These are phyloP conservation scores for Perkinsela sp. DNA, from an alignment of 208 protist species.

Conservation along the genomic window DNA sequence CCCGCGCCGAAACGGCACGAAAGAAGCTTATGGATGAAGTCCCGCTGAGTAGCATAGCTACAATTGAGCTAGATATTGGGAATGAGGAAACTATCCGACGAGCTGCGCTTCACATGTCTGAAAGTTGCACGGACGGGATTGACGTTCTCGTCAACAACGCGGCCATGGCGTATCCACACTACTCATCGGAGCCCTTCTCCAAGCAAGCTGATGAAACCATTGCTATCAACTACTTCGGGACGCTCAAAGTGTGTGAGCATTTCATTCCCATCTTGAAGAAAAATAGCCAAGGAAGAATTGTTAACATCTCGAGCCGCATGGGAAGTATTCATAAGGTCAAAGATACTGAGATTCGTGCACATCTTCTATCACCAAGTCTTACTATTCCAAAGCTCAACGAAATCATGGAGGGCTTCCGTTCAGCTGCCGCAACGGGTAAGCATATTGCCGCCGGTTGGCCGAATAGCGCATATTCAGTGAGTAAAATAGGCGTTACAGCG, in stretches of 20 bases:
- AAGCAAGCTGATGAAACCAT: conserved; percentile 8
- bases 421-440: conserved; percentile 4
- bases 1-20: conserved; percentile 4
- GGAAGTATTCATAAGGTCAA: conserved; percentile 7
- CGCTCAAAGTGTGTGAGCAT: conserved; percentile 6
- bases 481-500: conserved; percentile 12
- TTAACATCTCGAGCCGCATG: conserved; percentile 9
- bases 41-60: not conserved
- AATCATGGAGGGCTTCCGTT: conserved; percentile 9
- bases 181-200: conserved; percentile 8
- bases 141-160: conserved; percentile 16
- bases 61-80: not conserved
- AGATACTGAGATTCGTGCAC: conserved; percentile 3
- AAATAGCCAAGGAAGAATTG: conserved; percentile 6
- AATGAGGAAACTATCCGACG: conserved; percentile 1
- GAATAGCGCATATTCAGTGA: conserved; percentile 10
- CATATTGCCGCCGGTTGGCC: conserved; percentile 9
- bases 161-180: conserved; percentile 7
- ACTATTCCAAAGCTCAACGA: conserved; percentile 6
- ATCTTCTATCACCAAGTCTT: conserved; percentile 5
- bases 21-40: conserved; percentile 1
- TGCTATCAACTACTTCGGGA: conserved; percentile 9
- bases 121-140: conserved; percentile 5
- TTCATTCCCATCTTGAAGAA: conserved; percentile 7
- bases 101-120: conserved; percentile 6